Percentiles rank a stretch among this genome's conserved stretches.
Conservation (phyloP, 164 flowering plant species). For the Magnolia sinica region DNA sequence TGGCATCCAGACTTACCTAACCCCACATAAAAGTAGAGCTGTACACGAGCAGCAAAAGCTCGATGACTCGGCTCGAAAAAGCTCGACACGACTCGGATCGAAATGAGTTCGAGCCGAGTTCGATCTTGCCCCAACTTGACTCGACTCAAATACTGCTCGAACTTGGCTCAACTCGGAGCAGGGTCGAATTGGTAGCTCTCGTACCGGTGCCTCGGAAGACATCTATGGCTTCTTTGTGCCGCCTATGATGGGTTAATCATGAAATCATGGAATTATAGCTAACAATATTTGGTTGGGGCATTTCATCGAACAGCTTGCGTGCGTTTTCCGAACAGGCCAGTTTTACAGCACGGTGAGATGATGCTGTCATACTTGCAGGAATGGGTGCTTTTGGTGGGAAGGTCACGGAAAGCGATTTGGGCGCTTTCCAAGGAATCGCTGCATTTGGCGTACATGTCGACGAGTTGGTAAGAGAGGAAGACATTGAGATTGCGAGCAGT, state of each 20-base stretch:
- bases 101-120: no score
- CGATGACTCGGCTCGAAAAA: no score
- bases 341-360: conserved; percentile 24
- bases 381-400: conserved; percentile 33
- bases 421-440: conserved; percentile 32
- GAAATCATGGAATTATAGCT: conserved; percentile 52
- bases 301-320: conserved; percentile 41
- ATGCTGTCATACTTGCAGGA: conserved; percentile 45
- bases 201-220: conserved; percentile 14
- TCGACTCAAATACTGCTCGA: no score
- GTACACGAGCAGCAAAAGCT: no score
- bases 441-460: conserved; percentile 49
- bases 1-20: no score
- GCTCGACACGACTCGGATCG: no score
- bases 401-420: conserved; percentile 35
- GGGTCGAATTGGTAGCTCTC: no score
- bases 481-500: conserved; percentile 37
- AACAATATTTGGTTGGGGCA: conserved; percentile 53
- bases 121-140: no score
- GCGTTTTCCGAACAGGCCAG: conserved; percentile 35
- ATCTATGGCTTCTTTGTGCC: conserved; percentile 28
- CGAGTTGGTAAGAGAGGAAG: conserved; percentile 45
- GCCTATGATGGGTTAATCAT: conserved; percentile 41
- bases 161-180: no score
- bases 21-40: no score